These are phyloP conservation scores for Poa annua DNA, from an alignment of 176 grass and related monocot genomes.

Conservation along the genomic window DNA sequence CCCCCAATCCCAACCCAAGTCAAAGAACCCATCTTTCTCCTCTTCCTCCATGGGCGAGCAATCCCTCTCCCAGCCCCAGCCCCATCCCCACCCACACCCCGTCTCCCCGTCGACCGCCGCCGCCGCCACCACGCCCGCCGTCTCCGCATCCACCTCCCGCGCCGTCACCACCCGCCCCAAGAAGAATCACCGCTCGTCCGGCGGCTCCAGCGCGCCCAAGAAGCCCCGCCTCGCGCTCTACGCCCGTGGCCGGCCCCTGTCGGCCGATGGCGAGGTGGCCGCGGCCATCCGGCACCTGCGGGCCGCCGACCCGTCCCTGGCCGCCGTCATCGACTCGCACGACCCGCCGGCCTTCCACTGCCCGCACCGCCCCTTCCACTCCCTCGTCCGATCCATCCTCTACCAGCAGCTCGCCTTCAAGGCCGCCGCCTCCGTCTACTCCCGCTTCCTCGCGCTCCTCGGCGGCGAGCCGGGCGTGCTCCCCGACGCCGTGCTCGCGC, in stretches of 20 bases:
- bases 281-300: conserved; percentile 70
- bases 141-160: conserved; percentile 27
- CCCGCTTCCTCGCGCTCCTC: conserved; percentile 73
- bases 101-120: conserved; percentile 36
- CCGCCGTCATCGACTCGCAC: conserved; percentile 77
- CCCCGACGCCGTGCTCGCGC: conserved; percentile 82
- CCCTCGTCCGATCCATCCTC: conserved; percentile 87
- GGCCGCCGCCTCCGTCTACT: conserved; percentile 88
- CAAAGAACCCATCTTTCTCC: conserved; percentile 13
- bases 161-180: neutral
- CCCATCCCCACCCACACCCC: neutral
- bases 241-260: conserved; percentile 62
- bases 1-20: neutral
- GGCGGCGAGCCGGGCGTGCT: conserved; percentile 74
- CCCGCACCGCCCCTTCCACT: conserved; percentile 86
- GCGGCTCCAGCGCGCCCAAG: conserved; percentile 33
- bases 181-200: conserved; percentile 36
- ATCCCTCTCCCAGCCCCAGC: conserved; percentile 52
- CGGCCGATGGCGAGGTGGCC: conserved; percentile 62
- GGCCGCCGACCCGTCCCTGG: conserved; percentile 54
- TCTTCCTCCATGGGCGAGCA: conserved; percentile 54
- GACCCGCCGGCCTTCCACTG: conserved; percentile 79
- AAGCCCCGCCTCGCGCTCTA: conserved; percentile 44
- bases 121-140: neutral
- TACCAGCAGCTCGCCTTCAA: conserved; percentile 98